Evolutionary conservation across 1,139 yeast species (phyloP).

Genomic region (Hyphopichia wangnamkhiaoensis): DNA sequence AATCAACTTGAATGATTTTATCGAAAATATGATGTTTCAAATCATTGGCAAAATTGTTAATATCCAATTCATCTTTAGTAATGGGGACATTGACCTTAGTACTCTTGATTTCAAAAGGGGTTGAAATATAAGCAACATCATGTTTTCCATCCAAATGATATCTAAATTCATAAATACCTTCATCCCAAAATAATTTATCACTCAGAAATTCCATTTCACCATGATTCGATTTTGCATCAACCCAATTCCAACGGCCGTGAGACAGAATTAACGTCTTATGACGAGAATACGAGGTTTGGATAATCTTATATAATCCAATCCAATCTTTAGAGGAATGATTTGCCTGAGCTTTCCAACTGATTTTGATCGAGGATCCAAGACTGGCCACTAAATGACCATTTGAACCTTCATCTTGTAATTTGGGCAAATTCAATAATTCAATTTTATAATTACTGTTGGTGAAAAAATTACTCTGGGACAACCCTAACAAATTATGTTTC

Average conservation of each 20-base stretch:
- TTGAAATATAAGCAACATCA: slow-evolving; percentile 66
- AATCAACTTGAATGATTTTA: slow-evolving; percentile 20
- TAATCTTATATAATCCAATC: slow-evolving; percentile 75
- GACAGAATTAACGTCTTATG: slow-evolving; percentile 65
- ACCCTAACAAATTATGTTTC: slow-evolving; percentile 40
- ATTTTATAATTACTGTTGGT: slow-evolving; percentile 39
- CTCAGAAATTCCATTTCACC: slow-evolving; percentile 59
- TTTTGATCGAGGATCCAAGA: slow-evolving; percentile 56
- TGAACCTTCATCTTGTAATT: slow-evolving; percentile 14
- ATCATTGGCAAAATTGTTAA: slow-evolving; percentile 29
- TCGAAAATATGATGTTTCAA: slow-evolving; percentile 34
- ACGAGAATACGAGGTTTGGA: slow-evolving; percentile 61
- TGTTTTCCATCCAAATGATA: slow-evolving; percentile 73
- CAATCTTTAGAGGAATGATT: slow-evolving; percentile 56
- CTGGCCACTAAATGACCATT: slow-evolving; percentile 22
- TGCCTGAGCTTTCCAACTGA: slow-evolving; percentile 59
- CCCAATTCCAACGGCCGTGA: slow-evolving; percentile 68
- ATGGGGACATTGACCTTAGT: slow-evolving; percentile 42
- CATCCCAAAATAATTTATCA: slow-evolving; percentile 61
- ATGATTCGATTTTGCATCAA: slow-evolving; percentile 31
- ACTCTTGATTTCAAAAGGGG: slow-evolving; percentile 66
- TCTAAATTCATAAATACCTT: slow-evolving; percentile 75
- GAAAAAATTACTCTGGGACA: slow-evolving; percentile 43
- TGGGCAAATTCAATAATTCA: slow-evolving; percentile 18
- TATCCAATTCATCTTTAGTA: slow-evolving; percentile 15